Percentiles rank a stretch among this genome's conserved stretches.
Evolutionary conservation across 768 basidiomycete species (phyloP).

Genomic region (Tricholoma saponaceum): DNA sequence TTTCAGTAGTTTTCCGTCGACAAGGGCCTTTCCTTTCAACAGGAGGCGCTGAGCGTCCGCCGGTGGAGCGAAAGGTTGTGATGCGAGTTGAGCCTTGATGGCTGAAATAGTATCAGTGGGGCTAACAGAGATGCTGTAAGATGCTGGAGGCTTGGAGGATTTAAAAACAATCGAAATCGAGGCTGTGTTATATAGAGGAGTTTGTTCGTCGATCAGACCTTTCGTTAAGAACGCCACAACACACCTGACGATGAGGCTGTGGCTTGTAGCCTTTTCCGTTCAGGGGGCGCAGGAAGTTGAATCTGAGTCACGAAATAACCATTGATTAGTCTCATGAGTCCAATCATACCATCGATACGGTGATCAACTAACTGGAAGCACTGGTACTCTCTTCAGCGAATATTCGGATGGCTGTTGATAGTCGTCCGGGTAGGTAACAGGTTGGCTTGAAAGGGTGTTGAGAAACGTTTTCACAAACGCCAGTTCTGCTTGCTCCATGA

Average conservation of each 20-base stretch:
- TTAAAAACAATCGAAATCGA: conserved; percentile 79
- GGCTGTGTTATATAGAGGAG: conserved; percentile 22
- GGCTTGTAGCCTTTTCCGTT: conserved; percentile 35
- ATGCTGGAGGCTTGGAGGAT: conserved; percentile 81
- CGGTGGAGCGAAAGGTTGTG: conserved; percentile 66
- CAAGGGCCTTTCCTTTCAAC: conserved; percentile 91
- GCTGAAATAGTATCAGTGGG: conserved; percentile 79
- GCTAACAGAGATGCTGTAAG: conserved; percentile 68
- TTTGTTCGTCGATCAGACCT: conserved; percentile 7
- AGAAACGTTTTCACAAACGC: conserved; percentile 66
- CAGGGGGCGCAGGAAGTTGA: conserved; percentile 37
- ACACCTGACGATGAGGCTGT: conserved; percentile 31
- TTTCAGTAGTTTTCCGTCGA: conserved; percentile 82
- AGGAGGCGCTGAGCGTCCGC: conserved; percentile 81
- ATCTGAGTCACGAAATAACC: conserved; percentile 1
- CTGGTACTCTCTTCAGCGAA: conserved; percentile 64
- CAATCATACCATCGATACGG: neutral
- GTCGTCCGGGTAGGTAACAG: conserved; percentile 66
- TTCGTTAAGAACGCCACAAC: conserved; percentile 5
- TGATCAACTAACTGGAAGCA: conserved; percentile 53
- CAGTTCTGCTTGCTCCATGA: conserved; percentile 54
- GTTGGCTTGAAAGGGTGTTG: conserved; percentile 61
- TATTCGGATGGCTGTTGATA: conserved; percentile 70
- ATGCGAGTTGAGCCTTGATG: conserved; percentile 74
- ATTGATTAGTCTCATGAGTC: conserved; percentile 6